Evolutionary conservation across 805 yeast genomes (phyloP).

Genomic region (Lachancea lanzarotensis): DNA sequence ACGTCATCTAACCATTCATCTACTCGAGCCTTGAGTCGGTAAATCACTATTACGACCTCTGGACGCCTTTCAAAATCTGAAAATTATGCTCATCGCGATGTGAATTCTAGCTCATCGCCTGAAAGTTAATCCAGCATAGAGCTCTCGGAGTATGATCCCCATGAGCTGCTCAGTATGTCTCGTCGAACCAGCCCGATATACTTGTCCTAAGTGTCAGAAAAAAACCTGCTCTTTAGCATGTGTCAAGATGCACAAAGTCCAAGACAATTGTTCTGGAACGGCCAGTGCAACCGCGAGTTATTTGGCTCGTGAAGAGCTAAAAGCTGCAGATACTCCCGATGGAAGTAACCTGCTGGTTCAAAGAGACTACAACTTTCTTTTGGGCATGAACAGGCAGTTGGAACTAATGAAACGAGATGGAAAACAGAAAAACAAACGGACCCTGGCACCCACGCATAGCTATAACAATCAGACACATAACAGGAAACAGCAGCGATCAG

Average conservation of each 20-base stretch:
- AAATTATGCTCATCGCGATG: neutral
- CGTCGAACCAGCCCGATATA: slow-evolving; percentile 47
- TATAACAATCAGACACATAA: slow-evolving; percentile 6
- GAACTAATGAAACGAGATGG: slow-evolving; percentile 52
- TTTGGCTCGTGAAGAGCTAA: slow-evolving; percentile 43
- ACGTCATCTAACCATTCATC: too few relatives aligned
- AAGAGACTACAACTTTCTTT: slow-evolving; percentile 75
- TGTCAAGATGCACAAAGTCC: slow-evolving; percentile 60
- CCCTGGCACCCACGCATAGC: slow-evolving; percentile 27
- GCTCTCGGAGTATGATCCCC: neutral
- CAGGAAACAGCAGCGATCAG: slow-evolving; percentile 10
- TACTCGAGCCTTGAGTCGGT: too few relatives aligned
- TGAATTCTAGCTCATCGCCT: slow-evolving; percentile 5
- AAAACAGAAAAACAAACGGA: slow-evolving; percentile 39
- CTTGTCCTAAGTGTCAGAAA: slow-evolving; percentile 70
- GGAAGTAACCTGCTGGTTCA: slow-evolving; percentile 47
- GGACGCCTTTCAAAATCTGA: too few relatives aligned
- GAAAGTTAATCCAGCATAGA: neutral
- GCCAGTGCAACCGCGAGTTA: slow-evolving; percentile 53
- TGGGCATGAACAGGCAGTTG: slow-evolving; percentile 51
- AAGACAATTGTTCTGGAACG: slow-evolving; percentile 57
- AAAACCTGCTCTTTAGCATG: slow-evolving; percentile 68
- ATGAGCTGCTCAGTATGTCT: slow-evolving; percentile 43
- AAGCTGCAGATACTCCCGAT: slow-evolving; percentile 30
- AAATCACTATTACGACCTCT: too few relatives aligned